Percentiles rank a stretch among this genome's conserved stretches.
Evolutionary conservation across 805 yeast genomes (phyloP).

Genomic region (Huiozyma naganishii): DNA sequence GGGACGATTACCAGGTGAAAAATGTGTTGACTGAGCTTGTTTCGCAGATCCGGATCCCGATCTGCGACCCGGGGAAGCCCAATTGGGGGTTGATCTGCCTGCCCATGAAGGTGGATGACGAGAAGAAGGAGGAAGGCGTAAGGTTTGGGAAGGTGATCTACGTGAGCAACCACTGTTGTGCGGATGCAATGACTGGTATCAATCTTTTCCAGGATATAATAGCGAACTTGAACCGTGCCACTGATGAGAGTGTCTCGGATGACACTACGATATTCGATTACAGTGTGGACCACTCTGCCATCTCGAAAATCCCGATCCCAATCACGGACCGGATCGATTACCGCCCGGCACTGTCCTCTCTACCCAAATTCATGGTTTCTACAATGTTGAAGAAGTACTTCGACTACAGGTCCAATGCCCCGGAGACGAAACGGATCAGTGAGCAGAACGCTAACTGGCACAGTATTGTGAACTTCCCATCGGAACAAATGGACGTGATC

Average conservation of each 20-base stretch:
- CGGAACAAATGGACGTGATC: constrained; percentile 6
- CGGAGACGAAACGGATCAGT: constrained; percentile 4
- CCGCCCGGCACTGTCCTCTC: constrained; percentile 4
- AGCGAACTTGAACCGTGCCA: constrained; percentile 2
- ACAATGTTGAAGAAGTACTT: constrained; percentile 8
- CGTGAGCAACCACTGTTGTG: constrained; percentile 17
- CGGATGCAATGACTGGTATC: constrained; percentile 18
- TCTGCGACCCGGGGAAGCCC: constrained; percentile 10
- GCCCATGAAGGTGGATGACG: constrained; percentile 2
- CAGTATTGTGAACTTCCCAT: constrained; percentile 7
- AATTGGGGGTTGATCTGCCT: constrained; percentile 19
- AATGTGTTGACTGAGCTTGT: constrained; percentile 8
- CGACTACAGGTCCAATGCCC: constrained; percentile 9
- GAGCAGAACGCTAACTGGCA: constrained; percentile 6
- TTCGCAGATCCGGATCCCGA: constrained; percentile 10
- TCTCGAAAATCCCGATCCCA: constrained; percentile 13
- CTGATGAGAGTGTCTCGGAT: not conserved
- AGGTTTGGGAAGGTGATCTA: constrained; percentile 1
- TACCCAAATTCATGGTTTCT: constrained; percentile 10
- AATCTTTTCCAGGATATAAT: constrained; percentile 17
- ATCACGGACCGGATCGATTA: constrained; percentile 17
- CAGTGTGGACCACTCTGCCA: constrained; percentile 5
- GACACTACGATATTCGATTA: constrained; percentile 8
- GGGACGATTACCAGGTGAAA: constrained; percentile 8
- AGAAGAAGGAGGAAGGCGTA: not conserved